phyloP scores from a whole-genome alignment of 2,329 filamentous ascomycete species.

The Huntiella bhutanensis region DNA sequence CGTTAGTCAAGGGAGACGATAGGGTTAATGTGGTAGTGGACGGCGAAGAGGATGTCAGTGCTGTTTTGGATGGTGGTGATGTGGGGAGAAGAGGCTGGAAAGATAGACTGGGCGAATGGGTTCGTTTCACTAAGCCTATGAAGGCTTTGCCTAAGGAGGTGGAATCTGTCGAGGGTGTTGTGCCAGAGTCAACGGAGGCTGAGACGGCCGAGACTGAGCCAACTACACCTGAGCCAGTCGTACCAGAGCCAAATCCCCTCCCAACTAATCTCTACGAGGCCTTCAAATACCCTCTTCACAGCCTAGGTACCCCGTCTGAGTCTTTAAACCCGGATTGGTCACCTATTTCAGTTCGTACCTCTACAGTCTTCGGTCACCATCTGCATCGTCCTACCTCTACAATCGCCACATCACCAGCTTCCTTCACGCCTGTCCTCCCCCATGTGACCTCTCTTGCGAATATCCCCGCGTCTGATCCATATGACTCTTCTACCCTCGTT shows the following conservation, averaged over 20 bases:
- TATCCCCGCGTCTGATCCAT: constrained; percentile 15
- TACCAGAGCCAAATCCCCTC: neutral
- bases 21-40: neutral
- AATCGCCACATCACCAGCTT: neutral
- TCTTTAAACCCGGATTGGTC: constrained; percentile 7
- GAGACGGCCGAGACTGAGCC: neutral
- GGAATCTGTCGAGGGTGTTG: neutral
- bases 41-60: neutral
- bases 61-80: constrained; percentile 5
- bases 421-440: constrained; percentile 26
- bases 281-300: constrained; percentile 9
- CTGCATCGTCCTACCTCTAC: constrained; percentile 19
- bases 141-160: neutral
- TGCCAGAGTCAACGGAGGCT: neutral
- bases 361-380: constrained; percentile 32
- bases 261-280: constrained; percentile 1
- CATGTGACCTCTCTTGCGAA: constrained; percentile 26
- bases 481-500: constrained; percentile 2
- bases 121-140: constrained; percentile 6
- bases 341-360: constrained; percentile 15
- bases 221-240: neutral
- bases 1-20: neutral
- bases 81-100: constrained; percentile 7
- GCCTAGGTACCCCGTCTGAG: neutral
- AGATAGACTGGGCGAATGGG: constrained; percentile 7